phyloP scores from a whole-genome alignment of 129 eudicot species.

The Chrysanthemum makinoi region DNA sequence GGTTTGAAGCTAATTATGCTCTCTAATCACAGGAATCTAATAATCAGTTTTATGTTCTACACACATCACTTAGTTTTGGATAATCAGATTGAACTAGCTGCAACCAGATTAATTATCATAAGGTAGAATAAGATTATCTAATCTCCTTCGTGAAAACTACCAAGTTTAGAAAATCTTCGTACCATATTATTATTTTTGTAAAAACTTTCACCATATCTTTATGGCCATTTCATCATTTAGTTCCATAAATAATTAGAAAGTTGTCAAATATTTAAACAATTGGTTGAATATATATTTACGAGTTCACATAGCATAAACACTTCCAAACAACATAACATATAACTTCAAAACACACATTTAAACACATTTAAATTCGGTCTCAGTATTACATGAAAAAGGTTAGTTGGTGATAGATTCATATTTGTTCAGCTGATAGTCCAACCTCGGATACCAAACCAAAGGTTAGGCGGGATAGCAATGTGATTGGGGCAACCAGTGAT shows the following conservation, averaged over 20 bases:
- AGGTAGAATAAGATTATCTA: no score
- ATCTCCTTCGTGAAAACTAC: no score
- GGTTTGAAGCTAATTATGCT: no score
- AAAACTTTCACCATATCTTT: no score
- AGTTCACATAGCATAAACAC: neutral
- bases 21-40: no score
- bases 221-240: neutral
- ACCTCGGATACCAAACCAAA: slow-evolving; percentile 57
- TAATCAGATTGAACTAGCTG: no score
- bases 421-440: slow-evolving; percentile 72
- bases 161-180: no score
- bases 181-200: no score
- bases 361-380: neutral
- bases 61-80: no score
- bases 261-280: neutral
- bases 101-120: no score
- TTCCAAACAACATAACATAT: neutral
- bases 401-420: slow-evolving; percentile 11
- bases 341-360: neutral
- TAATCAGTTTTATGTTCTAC: no score
- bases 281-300: no score
- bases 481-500: slow-evolving; percentile 51
- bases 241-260: neutral
- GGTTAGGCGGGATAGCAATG: slow-evolving; percentile 42
- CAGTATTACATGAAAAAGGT: neutral